Evolutionary conservation across 2,329 filamentous ascomycete genomes (phyloP).

Genomic region (Fusarium zealandicum): DNA sequence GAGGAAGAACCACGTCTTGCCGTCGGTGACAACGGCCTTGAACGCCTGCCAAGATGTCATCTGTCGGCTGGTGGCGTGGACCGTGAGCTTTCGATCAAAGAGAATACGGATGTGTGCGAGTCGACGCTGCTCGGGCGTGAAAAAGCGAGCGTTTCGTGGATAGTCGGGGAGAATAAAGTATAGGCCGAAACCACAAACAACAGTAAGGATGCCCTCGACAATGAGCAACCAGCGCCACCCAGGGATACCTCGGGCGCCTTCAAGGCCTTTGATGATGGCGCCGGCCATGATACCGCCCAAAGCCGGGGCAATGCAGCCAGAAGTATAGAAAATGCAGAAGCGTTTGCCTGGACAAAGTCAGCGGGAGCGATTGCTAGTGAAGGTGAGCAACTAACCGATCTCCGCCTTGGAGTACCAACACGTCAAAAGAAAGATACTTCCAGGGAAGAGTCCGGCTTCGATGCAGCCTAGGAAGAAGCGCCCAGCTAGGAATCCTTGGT

Average conservation of each 20-base stretch:
- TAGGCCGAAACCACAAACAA: constrained; percentile 2
- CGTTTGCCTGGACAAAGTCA: constrained; percentile 9
- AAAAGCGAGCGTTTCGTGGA: constrained; percentile 7
- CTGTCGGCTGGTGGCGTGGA: background rate
- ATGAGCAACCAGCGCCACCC: constrained; percentile 24
- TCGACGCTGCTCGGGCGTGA: constrained; percentile 6
- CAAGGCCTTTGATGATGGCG: constrained; percentile 14
- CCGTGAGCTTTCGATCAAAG: constrained; percentile 5
- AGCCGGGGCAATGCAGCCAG: constrained; percentile 14
- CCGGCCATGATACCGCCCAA: constrained; percentile 21
- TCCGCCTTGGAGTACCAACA: constrained; percentile 29
- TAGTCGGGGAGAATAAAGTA: constrained; percentile 23
- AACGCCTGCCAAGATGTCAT: constrained; percentile 4
- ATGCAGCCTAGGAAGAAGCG: constrained; percentile 66
- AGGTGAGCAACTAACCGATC: constrained; percentile 14
- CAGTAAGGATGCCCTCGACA: constrained; percentile 15
- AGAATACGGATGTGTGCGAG: constrained; percentile 16
- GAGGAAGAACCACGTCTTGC: constrained; percentile 53
- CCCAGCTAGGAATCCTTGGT: constrained; percentile 40
- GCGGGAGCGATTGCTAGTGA: background rate
- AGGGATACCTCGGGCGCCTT: constrained; percentile 17
- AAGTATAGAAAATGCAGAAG: constrained; percentile 23
- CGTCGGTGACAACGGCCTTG: constrained; percentile 11
- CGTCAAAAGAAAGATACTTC: constrained; percentile 43
- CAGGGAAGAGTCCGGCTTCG: constrained; percentile 70